phyloP scores from a whole-genome alignment of 257 asterid genomes.

The Solanum arcanum region DNA sequence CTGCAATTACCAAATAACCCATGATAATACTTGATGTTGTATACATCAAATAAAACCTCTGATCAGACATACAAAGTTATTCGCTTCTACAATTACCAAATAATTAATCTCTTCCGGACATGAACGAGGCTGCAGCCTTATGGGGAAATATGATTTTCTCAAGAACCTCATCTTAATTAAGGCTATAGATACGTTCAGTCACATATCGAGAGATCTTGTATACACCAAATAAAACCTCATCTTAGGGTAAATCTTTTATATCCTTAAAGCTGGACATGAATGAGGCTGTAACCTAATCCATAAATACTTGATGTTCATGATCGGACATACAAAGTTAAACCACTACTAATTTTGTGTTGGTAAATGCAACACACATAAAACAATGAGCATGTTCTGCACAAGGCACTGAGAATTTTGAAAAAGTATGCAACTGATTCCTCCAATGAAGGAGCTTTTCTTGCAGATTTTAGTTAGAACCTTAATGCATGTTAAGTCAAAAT shows the following conservation, averaged over 20 bases:
- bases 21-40: too few species aligned
- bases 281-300: background rate
- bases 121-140: too few species aligned
- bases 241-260: background rate
- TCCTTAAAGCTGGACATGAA: background rate
- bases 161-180: background rate
- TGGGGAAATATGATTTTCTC: too few species aligned
- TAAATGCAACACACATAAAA: background rate
- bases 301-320: background rate
- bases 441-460: background rate
- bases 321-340: background rate
- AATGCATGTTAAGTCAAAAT: background rate
- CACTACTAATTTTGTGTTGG: background rate
- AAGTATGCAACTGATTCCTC: background rate
- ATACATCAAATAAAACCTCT: too few species aligned
- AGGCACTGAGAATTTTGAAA: background rate
- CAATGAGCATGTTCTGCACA: background rate
- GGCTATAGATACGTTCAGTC: background rate
- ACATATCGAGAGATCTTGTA: background rate
- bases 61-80: too few species aligned
- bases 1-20: background rate
- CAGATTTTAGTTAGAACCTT: background rate
- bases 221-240: background rate
- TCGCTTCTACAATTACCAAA: too few species aligned
- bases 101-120: too few species aligned